Conservation (phyloP, 768 basidiomycete genomes). For the Asterophora lycoperdoides region DNA sequence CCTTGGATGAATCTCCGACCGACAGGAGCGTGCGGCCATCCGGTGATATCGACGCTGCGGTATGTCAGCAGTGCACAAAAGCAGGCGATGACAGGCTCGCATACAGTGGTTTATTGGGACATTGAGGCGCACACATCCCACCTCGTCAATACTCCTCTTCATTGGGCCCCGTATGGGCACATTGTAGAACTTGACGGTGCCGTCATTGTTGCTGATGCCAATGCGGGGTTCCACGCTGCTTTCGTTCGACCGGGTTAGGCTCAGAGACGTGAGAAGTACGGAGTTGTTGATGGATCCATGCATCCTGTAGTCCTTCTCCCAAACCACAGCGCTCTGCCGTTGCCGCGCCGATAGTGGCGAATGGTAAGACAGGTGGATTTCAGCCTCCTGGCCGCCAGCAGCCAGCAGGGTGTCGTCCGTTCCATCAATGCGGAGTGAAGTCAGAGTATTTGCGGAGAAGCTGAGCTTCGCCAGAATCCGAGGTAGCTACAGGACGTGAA, state of each 20-base stretch:
- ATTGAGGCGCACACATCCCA: slow-evolving; percentile 52
- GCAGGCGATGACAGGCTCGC: slow-evolving; percentile 23
- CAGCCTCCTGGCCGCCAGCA: slow-evolving; percentile 70
- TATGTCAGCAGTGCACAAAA: background rate
- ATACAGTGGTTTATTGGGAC: slow-evolving; percentile 81
- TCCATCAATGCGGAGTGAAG: slow-evolving; percentile 49
- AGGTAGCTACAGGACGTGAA: slow-evolving; percentile 29
- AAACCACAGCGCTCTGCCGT: slow-evolving; percentile 31
- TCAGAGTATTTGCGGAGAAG: slow-evolving; percentile 62
- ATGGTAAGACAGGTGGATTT: slow-evolving; percentile 58
- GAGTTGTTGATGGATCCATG: slow-evolving; percentile 80
- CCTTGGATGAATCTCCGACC: slow-evolving; percentile 86
- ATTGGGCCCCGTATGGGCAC: slow-evolving; percentile 50
- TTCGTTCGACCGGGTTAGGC: slow-evolving; percentile 53
- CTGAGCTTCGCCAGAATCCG: slow-evolving; percentile 48
- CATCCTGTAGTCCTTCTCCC: slow-evolving; percentile 54
- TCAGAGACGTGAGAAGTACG: slow-evolving; percentile 61
- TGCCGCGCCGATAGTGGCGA: slow-evolving; percentile 28
- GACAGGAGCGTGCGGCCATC: slow-evolving; percentile 84
- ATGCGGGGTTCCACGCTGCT: slow-evolving; percentile 72
- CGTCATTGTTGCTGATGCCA: slow-evolving; percentile 84
- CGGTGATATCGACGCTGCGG: slow-evolving; percentile 80
- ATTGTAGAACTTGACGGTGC: slow-evolving; percentile 76
- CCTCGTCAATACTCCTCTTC: slow-evolving; percentile 41
- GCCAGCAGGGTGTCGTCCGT: slow-evolving; percentile 61